Conservation (phyloP, 1,284 basidiomycete species). For the Sanghuangporus baumii region DNA sequence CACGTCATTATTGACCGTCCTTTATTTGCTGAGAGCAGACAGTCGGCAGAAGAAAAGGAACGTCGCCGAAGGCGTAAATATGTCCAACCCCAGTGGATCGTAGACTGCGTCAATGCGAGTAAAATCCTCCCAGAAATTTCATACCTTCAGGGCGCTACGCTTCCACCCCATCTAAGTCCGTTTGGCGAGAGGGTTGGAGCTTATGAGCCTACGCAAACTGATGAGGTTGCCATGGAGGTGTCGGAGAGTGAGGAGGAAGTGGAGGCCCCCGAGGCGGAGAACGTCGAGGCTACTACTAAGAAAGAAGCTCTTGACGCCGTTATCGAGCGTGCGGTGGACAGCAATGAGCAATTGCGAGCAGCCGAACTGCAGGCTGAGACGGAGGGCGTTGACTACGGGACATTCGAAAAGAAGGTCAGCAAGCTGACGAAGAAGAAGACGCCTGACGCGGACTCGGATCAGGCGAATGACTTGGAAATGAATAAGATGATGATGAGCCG, state of each 20-base stretch:
- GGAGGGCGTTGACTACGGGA: conserved; percentile 78
- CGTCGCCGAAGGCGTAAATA: conserved; percentile 72
- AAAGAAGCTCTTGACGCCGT: conserved; percentile 43
- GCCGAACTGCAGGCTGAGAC: conserved; percentile 94
- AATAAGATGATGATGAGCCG: conserved; percentile 99
- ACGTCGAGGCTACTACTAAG: conserved; percentile 30
- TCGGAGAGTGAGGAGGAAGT: conserved; percentile 29
- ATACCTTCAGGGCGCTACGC: conserved; percentile 81
- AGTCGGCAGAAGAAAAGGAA: conserved; percentile 57
- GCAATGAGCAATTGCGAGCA: conserved; percentile 72
- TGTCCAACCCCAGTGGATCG: conserved; percentile 97
- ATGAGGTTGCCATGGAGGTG: conserved; percentile 35
- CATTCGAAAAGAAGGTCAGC: conserved; percentile 77
- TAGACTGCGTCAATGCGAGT: conserved; percentile 90
- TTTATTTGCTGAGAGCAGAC: conserved; percentile 40
- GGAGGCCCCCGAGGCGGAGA: conserved; percentile 31
- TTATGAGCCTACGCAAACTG: conserved; percentile 54
- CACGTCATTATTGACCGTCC: conserved; percentile 97
- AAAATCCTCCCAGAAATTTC: conserved; percentile 82
- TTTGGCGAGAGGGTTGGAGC: conserved; percentile 84
- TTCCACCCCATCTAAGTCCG: conserved; percentile 95
- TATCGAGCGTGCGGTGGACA: conserved; percentile 50
- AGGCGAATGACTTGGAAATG: conserved; percentile 71
- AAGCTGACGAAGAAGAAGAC: conserved; percentile 55
- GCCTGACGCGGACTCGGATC: conserved; percentile 28